Evolutionary conservation across 768 basidiomycete genomes (phyloP).

Genomic region (Boletus barrowsii): DNA sequence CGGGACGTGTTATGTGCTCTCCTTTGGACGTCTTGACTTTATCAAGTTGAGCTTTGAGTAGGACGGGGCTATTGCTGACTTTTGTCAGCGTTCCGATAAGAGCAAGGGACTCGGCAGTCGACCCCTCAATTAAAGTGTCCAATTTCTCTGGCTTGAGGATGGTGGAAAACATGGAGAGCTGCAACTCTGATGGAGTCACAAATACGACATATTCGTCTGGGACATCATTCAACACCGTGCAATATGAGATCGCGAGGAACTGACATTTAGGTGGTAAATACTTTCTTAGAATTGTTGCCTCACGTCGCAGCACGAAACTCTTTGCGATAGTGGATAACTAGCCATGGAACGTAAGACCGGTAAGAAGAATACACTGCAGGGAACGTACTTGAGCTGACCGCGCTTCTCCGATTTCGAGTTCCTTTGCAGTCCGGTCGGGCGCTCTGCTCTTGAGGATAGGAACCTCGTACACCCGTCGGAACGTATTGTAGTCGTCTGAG

Average conservation of each 20-base stretch:
- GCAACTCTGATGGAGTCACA: constrained; percentile 80
- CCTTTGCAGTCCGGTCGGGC: constrained; percentile 68
- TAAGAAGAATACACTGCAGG: not conserved
- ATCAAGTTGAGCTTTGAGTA: constrained; percentile 77
- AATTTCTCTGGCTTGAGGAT: constrained; percentile 73
- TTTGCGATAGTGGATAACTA: constrained; percentile 73
- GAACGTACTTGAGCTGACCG: constrained; percentile 67
- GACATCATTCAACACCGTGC: not conserved
- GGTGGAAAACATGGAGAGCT: constrained; percentile 72
- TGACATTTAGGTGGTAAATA: constrained; percentile 90
- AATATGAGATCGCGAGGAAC: constrained; percentile 21
- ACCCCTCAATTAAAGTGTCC: constrained; percentile 63
- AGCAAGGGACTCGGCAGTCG: constrained; percentile 74
- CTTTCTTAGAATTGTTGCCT: constrained; percentile 75
- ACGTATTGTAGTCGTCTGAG: constrained; percentile 71
- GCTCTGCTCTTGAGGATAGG: constrained; percentile 86
- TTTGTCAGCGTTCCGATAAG: constrained; percentile 81
- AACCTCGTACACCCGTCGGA: constrained; percentile 78
- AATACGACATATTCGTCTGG: constrained; percentile 99
- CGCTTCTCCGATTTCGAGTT: constrained; percentile 74
- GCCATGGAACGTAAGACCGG: not conserved
- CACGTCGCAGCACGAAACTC: constrained; percentile 89
- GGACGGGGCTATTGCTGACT: constrained; percentile 88
- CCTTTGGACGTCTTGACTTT: constrained; percentile 47
- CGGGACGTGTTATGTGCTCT: constrained; percentile 42